A percentile compares a stretch with the other conserved stretches of the same genome.
These are phyloP conservation scores for Tolypocladium paradoxum DNA, from an alignment of 2,329 filamentous ascomycete genomes.

Conservation along the genomic window DNA sequence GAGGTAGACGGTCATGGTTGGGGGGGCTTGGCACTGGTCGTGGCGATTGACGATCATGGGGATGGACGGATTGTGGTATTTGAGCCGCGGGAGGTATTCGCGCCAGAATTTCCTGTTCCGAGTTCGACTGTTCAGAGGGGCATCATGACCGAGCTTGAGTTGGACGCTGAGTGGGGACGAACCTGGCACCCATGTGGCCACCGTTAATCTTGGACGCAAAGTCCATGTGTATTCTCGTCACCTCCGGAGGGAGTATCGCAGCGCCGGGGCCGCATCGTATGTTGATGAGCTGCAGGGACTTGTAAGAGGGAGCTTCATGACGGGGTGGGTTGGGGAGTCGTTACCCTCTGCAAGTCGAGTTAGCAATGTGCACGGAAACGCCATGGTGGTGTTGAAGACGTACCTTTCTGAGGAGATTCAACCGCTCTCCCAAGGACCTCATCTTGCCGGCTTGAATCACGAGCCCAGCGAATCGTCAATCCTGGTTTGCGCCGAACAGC, in stretches of 20 bases:
- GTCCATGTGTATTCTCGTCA: constrained; percentile 65
- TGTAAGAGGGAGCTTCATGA: constrained; percentile 12
- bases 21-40: constrained; percentile 40
- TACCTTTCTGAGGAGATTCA: constrained; percentile 65
- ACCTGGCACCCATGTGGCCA: constrained; percentile 67
- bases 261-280: constrained; percentile 77
- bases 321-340: constrained; percentile 2
- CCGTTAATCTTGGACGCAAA: constrained; percentile 52
- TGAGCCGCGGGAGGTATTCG: constrained; percentile 70
- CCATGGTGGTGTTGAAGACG: constrained; percentile 19
- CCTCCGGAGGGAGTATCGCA: constrained; percentile 64
- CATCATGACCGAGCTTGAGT: too few relatives aligned
- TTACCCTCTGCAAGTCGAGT: constrained; percentile 31
- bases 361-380: constrained; percentile 5
- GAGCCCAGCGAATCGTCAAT: neutral
- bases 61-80: constrained; percentile 85
- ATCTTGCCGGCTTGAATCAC: constrained; percentile 14
- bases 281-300: constrained; percentile 50
- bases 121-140: neutral
- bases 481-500: constrained; percentile 1
- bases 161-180: too few relatives aligned
- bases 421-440: constrained; percentile 50
- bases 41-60: constrained; percentile 73
- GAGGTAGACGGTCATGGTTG: constrained; percentile 57
- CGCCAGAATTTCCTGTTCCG: constrained; percentile 74